Evolutionary conservation across 2,329 filamentous ascomycete genomes (phyloP), one percentile per base, ranked within the genome.

Genomic region (Sordariomycetes sp.): DNA sequence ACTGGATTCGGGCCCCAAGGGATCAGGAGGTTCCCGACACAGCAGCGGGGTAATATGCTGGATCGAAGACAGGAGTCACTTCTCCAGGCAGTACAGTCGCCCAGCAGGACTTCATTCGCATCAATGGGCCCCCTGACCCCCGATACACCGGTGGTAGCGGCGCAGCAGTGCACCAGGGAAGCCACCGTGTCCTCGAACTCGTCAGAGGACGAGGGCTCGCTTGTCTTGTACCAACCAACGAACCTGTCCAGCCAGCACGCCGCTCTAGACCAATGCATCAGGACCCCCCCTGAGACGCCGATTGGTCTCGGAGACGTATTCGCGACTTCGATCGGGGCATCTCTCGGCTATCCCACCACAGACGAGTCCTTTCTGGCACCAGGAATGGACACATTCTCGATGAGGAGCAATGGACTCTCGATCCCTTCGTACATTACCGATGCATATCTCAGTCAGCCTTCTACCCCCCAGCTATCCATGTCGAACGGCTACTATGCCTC

Each of bases 231-330:
- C 20, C 56, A 32, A 50, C 45, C 5, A 17, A 22, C 42, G 15
- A 28, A 36, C 17, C n/a, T 55, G 12, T 22, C 24, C 22, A n/a
- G 20, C 15, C 61, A 54, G 59, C 66, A 13, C 63, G 69, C 50
- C n/a, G 53, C 67, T 39, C 73, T 65, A 24, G 74, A 78, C 60
- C 68, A 72, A 22, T 74, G 74, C 20, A 67, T 80, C 54, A 76
- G 76, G 62, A 80, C 78, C 6, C 78, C 78, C 15, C 78, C 78
- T 2, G 74, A 72, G 4, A 81, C 78, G 1, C 78, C 78, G 0
- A 76, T 76, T 17, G 63, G 79, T 39, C 65, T 76, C 60, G 67
- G 71, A 34, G 69, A 69, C 56, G 67, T 74, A 51, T 70, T 71
- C 55, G 68, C 55, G 15, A 50, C 50, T 25, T 52, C 55, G 10